Evolutionary conservation across 495 filamentous ascomycete genomes (phyloP).

Genomic region (Aspergillus affinis): DNA sequence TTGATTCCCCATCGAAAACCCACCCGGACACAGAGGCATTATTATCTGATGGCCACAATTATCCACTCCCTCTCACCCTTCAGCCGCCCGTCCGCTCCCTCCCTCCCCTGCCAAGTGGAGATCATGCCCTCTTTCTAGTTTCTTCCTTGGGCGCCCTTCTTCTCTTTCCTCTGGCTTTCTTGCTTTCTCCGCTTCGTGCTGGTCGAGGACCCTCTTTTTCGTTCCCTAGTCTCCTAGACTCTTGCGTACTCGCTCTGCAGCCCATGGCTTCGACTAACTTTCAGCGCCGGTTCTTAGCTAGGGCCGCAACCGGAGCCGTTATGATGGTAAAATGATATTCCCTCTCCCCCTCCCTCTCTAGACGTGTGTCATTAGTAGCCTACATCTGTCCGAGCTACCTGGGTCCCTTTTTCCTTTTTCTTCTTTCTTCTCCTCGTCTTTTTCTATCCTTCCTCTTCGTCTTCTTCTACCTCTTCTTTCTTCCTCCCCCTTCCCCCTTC

Average conservation of each 20-base stretch:
- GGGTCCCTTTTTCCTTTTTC: neutral
- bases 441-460: conserved; percentile 7
- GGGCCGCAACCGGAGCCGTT: conserved; percentile 16
- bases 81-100: neutral
- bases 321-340: conserved; percentile 5
- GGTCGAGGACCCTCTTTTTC: conserved; percentile 5
- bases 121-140: conserved; percentile 12
- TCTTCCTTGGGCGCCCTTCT: conserved; percentile 4
- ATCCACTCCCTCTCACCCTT: neutral
- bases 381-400: neutral
- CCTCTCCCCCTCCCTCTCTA: neutral
- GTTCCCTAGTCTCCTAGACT: neutral
- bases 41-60: conserved; percentile 9
- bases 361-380: conserved; percentile 1
- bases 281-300: neutral
- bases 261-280: conserved; percentile 10
- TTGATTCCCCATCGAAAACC: neutral
- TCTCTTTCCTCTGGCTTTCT: conserved; percentile 7
- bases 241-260: neutral
- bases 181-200: neutral
- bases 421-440: neutral
- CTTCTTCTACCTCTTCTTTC: neutral
- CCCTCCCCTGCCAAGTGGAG: conserved; percentile 14
- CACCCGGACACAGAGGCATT: neutral
- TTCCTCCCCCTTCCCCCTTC: neutral